Evolutionary conservation across 2,329 filamentous ascomycete species (phyloP).

Genomic region (Claviceps maximensis): DNA sequence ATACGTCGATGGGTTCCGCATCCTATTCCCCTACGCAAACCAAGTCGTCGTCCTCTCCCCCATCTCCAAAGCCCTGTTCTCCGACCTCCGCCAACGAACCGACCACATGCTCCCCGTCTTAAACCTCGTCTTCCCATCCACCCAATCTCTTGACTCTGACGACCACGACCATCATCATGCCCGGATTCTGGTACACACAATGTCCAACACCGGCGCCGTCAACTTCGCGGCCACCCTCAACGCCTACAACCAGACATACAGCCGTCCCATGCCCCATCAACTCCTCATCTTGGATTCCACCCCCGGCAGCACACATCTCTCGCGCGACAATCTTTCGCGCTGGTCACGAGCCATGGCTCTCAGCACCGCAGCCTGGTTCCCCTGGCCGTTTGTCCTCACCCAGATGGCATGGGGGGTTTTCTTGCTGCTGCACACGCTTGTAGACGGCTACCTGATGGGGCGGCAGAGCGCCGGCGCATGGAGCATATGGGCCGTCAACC

Average conservation of each 20-base stretch:
- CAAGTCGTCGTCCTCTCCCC: conserved; percentile 38
- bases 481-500: conserved; percentile 22
- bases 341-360: conserved; percentile 42
- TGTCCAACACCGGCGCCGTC: conserved; percentile 47
- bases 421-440: conserved; percentile 22
- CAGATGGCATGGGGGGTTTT: conserved; percentile 33
- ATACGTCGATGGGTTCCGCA: conserved; percentile 38
- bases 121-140: conserved; percentile 21
- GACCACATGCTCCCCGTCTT: conserved; percentile 32
- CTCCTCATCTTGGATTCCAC: conserved; percentile 40
- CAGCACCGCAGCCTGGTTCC: conserved; percentile 32
- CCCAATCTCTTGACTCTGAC: conserved; percentile 3
- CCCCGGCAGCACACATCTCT: conserved; percentile 32
- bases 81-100: conserved; percentile 28
- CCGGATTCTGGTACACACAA: conserved; percentile 35
- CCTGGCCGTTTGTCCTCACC: conserved; percentile 35
- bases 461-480: conserved; percentile 27
- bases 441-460: conserved; percentile 23
- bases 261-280: conserved; percentile 29
- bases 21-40: conserved; percentile 35
- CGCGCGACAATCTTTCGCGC: conserved; percentile 27
- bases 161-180: conserved; percentile 37
- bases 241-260: conserved; percentile 27
- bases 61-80: conserved; percentile 33
- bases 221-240: conserved; percentile 36